Evolutionary conservation across 2,329 filamentous ascomycete genomes (phyloP).

Genomic region (Trichocomaceae sp.): DNA sequence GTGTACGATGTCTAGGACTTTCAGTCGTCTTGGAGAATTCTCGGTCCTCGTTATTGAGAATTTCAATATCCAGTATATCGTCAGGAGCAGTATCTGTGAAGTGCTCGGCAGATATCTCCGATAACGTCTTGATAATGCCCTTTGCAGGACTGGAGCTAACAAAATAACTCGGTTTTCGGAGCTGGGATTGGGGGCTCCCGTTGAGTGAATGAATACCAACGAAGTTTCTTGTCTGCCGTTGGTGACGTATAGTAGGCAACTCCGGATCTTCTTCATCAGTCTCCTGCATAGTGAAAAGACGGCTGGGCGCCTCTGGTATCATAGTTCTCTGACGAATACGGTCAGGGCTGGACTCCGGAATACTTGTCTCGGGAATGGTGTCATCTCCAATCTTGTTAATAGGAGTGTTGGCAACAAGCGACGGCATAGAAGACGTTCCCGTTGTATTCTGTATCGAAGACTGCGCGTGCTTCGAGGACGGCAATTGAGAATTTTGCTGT

Average conservation of each 20-base stretch:
- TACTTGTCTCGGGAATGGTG: slow-evolving; percentile 27
- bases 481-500: slow-evolving; percentile 10
- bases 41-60: slow-evolving; percentile 36
- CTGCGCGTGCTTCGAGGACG: slow-evolving; percentile 15
- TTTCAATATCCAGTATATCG: slow-evolving; percentile 29
- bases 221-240: slow-evolving; percentile 1
- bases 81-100: slow-evolving; percentile 32
- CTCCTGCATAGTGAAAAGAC: slow-evolving; percentile 13
- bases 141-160: slow-evolving; percentile 36
- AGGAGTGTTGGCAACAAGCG: slow-evolving; percentile 36
- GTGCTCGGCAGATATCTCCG: slow-evolving; percentile 38
- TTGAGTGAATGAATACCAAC: neutral
- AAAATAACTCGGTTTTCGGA: slow-evolving; percentile 14
- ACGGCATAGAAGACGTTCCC: slow-evolving; percentile 34
- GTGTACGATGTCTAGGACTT: slow-evolving; percentile 26
- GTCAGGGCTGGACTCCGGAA: slow-evolving; percentile 35
- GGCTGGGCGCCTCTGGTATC: neutral
- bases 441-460: slow-evolving; percentile 5
- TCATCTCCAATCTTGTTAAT: slow-evolving; percentile 23
- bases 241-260: slow-evolving; percentile 27
- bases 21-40: slow-evolving; percentile 22
- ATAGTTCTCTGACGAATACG: slow-evolving; percentile 6
- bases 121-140: slow-evolving; percentile 31
- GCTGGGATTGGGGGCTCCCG: neutral
- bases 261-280: slow-evolving; percentile 33